A percentile compares a stretch with the other conserved stretches of the same genome.
Conservation (phyloP, 768 basidiomycete genomes). For the Pisolithus microcarpus region DNA sequence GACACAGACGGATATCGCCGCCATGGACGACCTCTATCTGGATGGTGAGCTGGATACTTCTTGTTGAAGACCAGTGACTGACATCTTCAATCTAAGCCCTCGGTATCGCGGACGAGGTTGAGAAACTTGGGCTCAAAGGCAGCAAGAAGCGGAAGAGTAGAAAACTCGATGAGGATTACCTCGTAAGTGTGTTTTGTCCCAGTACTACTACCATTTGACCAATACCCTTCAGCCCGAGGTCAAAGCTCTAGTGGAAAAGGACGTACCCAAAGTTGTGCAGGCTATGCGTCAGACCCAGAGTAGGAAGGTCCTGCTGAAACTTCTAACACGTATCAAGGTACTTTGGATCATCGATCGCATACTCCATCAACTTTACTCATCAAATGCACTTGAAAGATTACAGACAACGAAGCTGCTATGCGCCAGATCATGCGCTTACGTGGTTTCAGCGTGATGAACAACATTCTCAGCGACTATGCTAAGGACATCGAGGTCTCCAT, state of each 20-base stretch:
- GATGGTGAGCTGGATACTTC: constrained; percentile 50
- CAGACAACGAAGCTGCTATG: constrained; percentile 70
- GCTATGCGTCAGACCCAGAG: constrained; percentile 86
- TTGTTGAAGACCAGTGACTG: not conserved
- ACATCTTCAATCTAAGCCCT: constrained; percentile 48
- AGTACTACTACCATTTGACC: not conserved
- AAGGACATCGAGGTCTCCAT: constrained; percentile 65
- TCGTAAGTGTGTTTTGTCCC: constrained; percentile 40
- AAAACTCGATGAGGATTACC: constrained; percentile 92
- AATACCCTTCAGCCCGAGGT: constrained; percentile 54
- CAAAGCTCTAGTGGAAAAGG: constrained; percentile 65
- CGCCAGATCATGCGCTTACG: constrained; percentile 87
- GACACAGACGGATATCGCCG: constrained; percentile 92
- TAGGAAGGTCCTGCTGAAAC: constrained; percentile 71
- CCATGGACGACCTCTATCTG: constrained; percentile 91
- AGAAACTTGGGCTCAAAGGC: constrained; percentile 77
- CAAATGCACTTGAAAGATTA: constrained; percentile 49
- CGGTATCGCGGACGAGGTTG: constrained; percentile 89
- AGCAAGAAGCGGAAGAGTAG: constrained; percentile 82
- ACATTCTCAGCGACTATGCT: constrained; percentile 70
- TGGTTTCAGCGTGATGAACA: constrained; percentile 88
- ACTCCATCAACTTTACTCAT: not conserved
- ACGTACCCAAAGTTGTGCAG: constrained; percentile 87
- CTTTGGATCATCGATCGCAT: not conserved
- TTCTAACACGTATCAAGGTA: constrained; percentile 82